Percentiles rank a stretch among this genome's conserved stretches.
Evolutionary conservation across 1,139 yeast genomes (phyloP).

Genomic region (Geotrichum klebahnii): DNA sequence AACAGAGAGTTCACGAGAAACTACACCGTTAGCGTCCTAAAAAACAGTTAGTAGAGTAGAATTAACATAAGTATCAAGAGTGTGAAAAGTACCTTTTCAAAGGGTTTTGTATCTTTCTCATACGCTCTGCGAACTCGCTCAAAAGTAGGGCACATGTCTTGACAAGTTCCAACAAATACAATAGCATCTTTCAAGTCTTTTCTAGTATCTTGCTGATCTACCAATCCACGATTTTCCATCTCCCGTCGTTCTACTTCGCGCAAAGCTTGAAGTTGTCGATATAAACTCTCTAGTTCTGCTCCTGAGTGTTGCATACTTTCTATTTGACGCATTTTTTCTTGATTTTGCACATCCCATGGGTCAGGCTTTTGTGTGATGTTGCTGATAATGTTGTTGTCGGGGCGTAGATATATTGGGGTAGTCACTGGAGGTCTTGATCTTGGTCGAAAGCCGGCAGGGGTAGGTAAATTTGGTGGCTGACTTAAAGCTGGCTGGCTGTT

Average conservation of each 20-base stretch:
- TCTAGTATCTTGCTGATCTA: conserved; percentile 80
- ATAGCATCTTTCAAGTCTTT: conserved; percentile 85
- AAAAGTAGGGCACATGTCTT: conserved; percentile 91
- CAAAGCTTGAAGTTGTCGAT: conserved; percentile 60
- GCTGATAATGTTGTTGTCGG: conserved; percentile 9
- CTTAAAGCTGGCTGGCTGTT: conserved; percentile 11
- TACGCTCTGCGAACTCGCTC: conserved; percentile 85
- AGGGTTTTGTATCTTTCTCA: conserved; percentile 78
- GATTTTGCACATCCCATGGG: conserved; percentile 57
- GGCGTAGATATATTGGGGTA: conserved; percentile 12
- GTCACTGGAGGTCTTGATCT: conserved; percentile 10
- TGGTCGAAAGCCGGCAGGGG: conserved; percentile 21
- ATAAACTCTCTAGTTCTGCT: conserved; percentile 49
- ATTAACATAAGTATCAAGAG: not conserved
- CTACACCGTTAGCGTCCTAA: conserved; percentile 47
- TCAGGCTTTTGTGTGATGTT: conserved; percentile 25
- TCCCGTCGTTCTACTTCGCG: conserved; percentile 70
- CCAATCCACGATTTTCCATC: conserved; percentile 80
- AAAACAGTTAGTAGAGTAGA: conserved; percentile 2
- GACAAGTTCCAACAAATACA: conserved; percentile 78
- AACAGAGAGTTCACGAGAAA: conserved; percentile 62
- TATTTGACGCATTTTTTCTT: conserved; percentile 44
- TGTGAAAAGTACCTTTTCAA: conserved; percentile 66
- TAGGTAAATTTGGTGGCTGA: conserved; percentile 20
- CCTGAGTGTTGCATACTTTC: conserved; percentile 38